These are phyloP conservation scores for Moesziomyces sp. DNA, from an alignment of 1,284 basidiomycete species.

Conservation along the genomic window DNA sequence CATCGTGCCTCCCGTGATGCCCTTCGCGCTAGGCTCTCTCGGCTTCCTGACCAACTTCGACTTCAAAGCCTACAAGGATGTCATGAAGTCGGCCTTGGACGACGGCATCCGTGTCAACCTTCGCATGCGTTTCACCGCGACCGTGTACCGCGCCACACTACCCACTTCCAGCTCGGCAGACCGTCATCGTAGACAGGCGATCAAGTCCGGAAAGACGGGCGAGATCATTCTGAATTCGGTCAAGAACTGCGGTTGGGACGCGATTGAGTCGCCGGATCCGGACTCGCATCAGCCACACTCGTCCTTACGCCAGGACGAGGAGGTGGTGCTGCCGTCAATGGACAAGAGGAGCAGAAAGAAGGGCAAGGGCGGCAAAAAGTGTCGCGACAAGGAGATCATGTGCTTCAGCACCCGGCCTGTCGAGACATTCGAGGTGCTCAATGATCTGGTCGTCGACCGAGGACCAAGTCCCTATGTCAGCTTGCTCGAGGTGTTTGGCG, in stretches of 20 bases:
- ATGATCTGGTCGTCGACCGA: constrained; percentile 96
- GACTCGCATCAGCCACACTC: constrained; percentile 22
- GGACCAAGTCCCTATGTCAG: constrained; percentile 98
- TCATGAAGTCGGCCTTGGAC: constrained; percentile 90
- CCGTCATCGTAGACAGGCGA: constrained; percentile 55
- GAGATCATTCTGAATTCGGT: constrained; percentile 65
- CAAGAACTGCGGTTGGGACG: constrained; percentile 61
- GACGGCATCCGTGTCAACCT: constrained; percentile 95
- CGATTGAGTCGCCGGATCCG: constrained; percentile 52
- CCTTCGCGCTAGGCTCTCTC: constrained; percentile 97
- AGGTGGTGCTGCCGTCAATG: constrained; percentile 24
- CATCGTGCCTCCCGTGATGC: constrained; percentile 95
- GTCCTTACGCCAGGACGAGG: constrained; percentile 21
- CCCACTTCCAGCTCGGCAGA: constrained; percentile 43
- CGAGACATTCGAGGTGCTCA: constrained; percentile 97
- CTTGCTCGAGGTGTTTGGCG: constrained; percentile 93
- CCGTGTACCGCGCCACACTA: constrained; percentile 76
- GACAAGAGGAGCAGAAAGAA: constrained; percentile 72
- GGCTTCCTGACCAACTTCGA: constrained; percentile 99
- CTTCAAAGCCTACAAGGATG: constrained; percentile 84
- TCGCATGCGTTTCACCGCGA: constrained; percentile 98
- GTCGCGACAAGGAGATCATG: constrained; percentile 95
- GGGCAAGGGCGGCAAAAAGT: constrained; percentile 67
- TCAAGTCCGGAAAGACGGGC: constrained; percentile 62
- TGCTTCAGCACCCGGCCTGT: constrained; percentile 94